A percentile compares a stretch with the other conserved stretches of the same genome.
Evolutionary conservation across 78 protist species (phyloP).

Genomic region (Cavenderia fasciculata): DNA sequence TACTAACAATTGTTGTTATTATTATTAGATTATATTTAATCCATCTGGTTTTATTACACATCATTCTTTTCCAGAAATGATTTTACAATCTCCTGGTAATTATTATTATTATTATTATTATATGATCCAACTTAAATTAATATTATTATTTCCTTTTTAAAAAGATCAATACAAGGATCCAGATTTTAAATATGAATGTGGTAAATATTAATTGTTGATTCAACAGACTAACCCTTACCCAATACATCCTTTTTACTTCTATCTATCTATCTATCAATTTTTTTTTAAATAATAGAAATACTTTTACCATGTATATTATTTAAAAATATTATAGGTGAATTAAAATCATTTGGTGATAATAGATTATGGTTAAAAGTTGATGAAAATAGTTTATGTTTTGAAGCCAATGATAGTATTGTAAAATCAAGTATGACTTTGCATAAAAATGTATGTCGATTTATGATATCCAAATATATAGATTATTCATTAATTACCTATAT

Average conservation of each 20-base stretch:
- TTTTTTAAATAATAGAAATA: conserved; percentile 6
- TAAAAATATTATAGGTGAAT: conserved; percentile 14
- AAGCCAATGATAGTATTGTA: background rate
- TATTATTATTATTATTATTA: too few relatives aligned
- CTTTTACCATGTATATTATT: conserved; percentile 14
- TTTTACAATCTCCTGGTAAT: background rate
- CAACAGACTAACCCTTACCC: too few relatives aligned
- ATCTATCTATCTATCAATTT: background rate
- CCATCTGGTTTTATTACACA: conserved; percentile 9
- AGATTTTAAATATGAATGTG: conserved; percentile 9
- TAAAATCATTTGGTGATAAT: conserved; percentile 21
- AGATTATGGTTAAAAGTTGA: background rate
- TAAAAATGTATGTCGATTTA: conserved; percentile 10
- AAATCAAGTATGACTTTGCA: conserved; percentile 10
- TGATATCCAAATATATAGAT: too few relatives aligned
- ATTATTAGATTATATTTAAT: too few relatives aligned
- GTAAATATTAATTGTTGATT: background rate
- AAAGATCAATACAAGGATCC: background rate
- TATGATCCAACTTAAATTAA: too few relatives aligned
- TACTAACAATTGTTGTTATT: too few relatives aligned
- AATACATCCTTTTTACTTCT: too few relatives aligned
- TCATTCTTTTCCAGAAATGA: conserved; percentile 17
- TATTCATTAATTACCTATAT: background rate
- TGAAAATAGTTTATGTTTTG: background rate
- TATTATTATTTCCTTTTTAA: too few relatives aligned